A percentile compares a stretch with the other conserved stretches of the same genome.
Evolutionary conservation across 2,329 filamentous ascomycete genomes (phyloP).

Genomic region (Paecilomyces fulvus): DNA sequence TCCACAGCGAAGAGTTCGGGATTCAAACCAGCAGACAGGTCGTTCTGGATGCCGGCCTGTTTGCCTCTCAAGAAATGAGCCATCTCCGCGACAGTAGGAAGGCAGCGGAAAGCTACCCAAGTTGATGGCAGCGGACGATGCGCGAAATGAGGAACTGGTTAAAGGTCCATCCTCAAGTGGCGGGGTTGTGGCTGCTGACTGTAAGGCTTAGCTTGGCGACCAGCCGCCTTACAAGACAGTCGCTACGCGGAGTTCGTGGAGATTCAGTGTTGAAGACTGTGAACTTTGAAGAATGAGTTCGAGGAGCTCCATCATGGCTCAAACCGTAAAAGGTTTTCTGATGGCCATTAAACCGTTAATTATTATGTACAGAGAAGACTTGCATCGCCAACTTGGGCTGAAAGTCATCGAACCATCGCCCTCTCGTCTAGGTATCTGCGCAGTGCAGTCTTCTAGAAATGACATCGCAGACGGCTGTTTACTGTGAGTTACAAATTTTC

Average conservation of each 20-base stretch:
- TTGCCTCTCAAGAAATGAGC: conserved; percentile 82
- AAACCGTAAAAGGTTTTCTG: too few species aligned
- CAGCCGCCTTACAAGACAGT: neutral
- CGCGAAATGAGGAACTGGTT: conserved; percentile 2
- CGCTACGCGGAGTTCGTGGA: conserved; percentile 2
- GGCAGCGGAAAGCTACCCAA: neutral
- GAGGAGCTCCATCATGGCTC: too few species aligned
- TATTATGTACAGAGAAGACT: too few species aligned
- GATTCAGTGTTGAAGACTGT: too few species aligned
- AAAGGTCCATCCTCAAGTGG: conserved; percentile 16
- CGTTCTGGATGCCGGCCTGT: conserved; percentile 85
- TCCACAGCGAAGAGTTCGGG: conserved; percentile 74
- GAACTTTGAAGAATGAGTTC: too few species aligned
- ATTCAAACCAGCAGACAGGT: conserved; percentile 73
- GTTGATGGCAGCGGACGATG: neutral
- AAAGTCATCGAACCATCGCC: too few species aligned
- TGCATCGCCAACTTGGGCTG: too few species aligned
- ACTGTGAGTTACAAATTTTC: neutral
- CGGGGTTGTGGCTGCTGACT: conserved; percentile 13
- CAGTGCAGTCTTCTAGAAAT: neutral
- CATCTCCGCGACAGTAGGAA: conserved; percentile 45
- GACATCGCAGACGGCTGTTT: neutral
- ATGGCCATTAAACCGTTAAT: too few species aligned
- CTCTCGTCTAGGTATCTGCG: too few species aligned
- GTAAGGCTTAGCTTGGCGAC: conserved; percentile 5